Conservation (phyloP, 78 protist species). For the Monocercomonoides exilis region DNA sequence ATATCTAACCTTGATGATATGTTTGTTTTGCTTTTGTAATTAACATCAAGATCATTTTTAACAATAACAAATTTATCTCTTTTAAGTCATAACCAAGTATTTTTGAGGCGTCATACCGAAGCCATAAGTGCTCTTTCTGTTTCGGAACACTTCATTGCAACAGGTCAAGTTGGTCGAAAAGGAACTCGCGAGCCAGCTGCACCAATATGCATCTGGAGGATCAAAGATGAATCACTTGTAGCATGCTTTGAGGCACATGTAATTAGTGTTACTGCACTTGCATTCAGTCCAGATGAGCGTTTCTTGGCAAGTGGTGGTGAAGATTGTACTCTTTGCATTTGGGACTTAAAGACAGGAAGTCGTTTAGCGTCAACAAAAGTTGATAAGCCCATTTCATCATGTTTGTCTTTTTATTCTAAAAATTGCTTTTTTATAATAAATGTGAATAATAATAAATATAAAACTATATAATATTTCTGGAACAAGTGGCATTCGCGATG, state of each 20-base stretch:
- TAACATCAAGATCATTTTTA: no score
- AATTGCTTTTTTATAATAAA: no score
- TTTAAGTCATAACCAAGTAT: neutral
- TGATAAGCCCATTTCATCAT: neutral
- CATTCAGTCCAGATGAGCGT: neutral
- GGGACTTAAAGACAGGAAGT: neutral
- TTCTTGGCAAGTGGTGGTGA: neutral
- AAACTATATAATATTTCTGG: no score
- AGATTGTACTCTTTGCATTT: neutral
- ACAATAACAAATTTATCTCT: no score
- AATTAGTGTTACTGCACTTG: neutral
- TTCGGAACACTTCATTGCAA: neutral
- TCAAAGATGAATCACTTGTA: no score
- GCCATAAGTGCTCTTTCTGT: neutral
- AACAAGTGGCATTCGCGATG: no score
- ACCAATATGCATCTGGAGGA: neutral
- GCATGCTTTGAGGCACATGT: neutral
- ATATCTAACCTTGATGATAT: neutral
- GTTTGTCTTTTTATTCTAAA: no score
- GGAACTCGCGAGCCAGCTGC: constrained; percentile 1
- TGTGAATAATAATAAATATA: no score
- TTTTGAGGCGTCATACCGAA: neutral
- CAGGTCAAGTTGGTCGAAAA: neutral
- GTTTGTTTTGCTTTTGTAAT: no score
- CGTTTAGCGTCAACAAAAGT: neutral